Evolutionary conservation across 495 filamentous ascomycete species (phyloP).

Genomic region (Bacidia gigantensis): DNA sequence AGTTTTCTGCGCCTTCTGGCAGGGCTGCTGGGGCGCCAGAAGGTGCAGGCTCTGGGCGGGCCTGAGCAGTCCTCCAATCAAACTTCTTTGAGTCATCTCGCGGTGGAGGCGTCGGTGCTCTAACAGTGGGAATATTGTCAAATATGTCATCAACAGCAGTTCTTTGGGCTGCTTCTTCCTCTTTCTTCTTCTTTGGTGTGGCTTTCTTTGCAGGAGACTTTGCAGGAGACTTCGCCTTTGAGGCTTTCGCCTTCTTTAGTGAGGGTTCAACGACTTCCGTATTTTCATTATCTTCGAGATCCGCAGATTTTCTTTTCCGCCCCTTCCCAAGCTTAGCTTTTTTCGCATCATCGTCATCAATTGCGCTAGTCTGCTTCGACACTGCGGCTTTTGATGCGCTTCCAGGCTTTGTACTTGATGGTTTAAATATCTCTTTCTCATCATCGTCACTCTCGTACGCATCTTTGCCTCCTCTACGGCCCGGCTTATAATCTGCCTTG

Average conservation of each 20-base stretch:
- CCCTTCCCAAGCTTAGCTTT: conserved; percentile 34
- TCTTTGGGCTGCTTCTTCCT: conserved; percentile 49
- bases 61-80: conserved; percentile 42
- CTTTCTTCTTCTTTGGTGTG: conserved; percentile 38
- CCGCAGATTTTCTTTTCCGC: conserved; percentile 44
- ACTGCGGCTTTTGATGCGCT: background rate
- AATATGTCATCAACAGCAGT: conserved; percentile 66
- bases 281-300: conserved; percentile 31
- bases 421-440: conserved; percentile 25
- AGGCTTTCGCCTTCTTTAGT: conserved; percentile 29
- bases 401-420: conserved; percentile 2
- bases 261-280: conserved; percentile 15
- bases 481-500: conserved; percentile 44
- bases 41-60: conserved; percentile 44
- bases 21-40: conserved; percentile 53
- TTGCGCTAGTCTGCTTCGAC: conserved; percentile 21
- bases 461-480: conserved; percentile 44
- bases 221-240: conserved; percentile 26
- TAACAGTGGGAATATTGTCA: conserved; percentile 68
- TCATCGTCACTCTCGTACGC: conserved; percentile 54
- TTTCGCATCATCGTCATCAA: conserved; percentile 33
- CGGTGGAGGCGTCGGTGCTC: conserved; percentile 68
- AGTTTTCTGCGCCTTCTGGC: conserved; percentile 76
- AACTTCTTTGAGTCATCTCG: conserved; percentile 52
- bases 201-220: conserved; percentile 25